A percentile compares a stretch with the other conserved stretches of the same genome.
Evolutionary conservation across 495 filamentous ascomycete genomes (phyloP).

Genomic region (Penicillium mononematosum): DNA sequence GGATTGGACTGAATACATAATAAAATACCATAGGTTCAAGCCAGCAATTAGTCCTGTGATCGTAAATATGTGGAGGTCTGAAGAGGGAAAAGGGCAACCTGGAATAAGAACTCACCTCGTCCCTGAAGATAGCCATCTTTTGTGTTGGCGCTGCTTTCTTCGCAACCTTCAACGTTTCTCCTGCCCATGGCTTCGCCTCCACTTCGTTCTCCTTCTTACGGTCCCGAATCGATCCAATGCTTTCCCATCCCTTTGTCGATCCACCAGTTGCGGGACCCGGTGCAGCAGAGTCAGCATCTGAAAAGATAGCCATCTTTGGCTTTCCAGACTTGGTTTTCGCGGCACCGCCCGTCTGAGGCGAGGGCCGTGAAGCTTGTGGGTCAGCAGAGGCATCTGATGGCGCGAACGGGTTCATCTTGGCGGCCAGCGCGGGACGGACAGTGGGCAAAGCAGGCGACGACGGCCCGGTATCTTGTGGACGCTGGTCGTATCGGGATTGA

Average conservation of each 20-base stretch:
- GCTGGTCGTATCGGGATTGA: constrained; percentile 67
- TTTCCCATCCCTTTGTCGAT: constrained; percentile 80
- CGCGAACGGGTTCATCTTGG: constrained; percentile 80
- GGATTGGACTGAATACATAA: constrained; percentile 60
- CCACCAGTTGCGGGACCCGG: constrained; percentile 45
- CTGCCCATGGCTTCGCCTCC: constrained; percentile 86
- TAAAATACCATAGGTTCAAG: constrained; percentile 57
- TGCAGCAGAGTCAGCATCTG: constrained; percentile 57
- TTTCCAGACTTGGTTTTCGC: constrained; percentile 61
- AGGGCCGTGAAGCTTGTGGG: constrained; percentile 61
- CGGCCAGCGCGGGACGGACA: constrained; percentile 79
- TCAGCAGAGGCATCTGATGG: constrained; percentile 48
- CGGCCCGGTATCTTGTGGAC: constrained; percentile 62
- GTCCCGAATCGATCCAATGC: constrained; percentile 77
- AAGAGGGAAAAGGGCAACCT: constrained; percentile 30
- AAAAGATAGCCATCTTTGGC: constrained; percentile 90
- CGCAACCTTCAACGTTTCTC: constrained; percentile 84
- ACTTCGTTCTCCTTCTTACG: constrained; percentile 91
- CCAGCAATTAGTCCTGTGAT: constrained; percentile 92
- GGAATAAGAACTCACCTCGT: constrained; percentile 72
- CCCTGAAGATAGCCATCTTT: constrained; percentile 92
- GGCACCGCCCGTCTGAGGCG: constrained; percentile 43
- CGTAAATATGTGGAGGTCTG: constrained; percentile 75
- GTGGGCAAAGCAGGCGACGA: constrained; percentile 82
- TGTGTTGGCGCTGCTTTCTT: constrained; percentile 70